phyloP scores from a whole-genome alignment of 352 stramenopile species.

The Phytophthora rubi region DNA sequence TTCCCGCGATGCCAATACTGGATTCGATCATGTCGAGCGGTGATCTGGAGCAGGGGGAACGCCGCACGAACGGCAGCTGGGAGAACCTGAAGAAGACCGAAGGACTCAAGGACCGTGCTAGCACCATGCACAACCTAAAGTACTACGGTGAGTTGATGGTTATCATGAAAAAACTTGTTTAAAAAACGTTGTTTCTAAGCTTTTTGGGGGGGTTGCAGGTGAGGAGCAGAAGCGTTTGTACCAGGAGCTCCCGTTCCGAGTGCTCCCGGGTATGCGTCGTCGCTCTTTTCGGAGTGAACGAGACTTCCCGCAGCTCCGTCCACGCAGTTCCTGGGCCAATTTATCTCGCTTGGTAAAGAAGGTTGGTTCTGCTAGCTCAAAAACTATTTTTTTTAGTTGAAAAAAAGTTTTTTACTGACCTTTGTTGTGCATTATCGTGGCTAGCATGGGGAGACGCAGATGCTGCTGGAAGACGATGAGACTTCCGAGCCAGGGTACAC shows the following conservation, averaged over 20 bases:
- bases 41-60: constrained; percentile 24
- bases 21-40: constrained; percentile 12
- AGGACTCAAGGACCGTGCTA: constrained; percentile 71
- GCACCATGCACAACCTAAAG: constrained; percentile 67
- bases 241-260: constrained; percentile 73
- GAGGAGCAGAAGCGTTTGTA: constrained; percentile 77
- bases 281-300: constrained; percentile 71
- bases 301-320: constrained; percentile 61
- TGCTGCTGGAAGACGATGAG: constrained; percentile 50
- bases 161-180: not conserved
- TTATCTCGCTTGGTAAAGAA: constrained; percentile 54
- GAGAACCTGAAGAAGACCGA: constrained; percentile 65
- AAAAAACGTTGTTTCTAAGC: not conserved
- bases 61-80: constrained; percentile 47
- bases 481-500: constrained; percentile 65
- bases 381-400: not conserved
- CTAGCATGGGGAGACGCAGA: constrained; percentile 69
- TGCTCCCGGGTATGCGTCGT: constrained; percentile 64
- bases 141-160: constrained; percentile 51
- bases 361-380: constrained; percentile 7
- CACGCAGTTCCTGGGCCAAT: constrained; percentile 60
- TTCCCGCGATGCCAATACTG: constrained; percentile 10
- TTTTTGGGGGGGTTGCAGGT: constrained; percentile 27
- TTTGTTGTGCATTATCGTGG: not conserved
- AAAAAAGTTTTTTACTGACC: not conserved